Evolutionary conservation across 163 green algal species (phyloP), one percentile per base, ranked within the genome.

Genomic region (Chlorella variabilis): DNA sequence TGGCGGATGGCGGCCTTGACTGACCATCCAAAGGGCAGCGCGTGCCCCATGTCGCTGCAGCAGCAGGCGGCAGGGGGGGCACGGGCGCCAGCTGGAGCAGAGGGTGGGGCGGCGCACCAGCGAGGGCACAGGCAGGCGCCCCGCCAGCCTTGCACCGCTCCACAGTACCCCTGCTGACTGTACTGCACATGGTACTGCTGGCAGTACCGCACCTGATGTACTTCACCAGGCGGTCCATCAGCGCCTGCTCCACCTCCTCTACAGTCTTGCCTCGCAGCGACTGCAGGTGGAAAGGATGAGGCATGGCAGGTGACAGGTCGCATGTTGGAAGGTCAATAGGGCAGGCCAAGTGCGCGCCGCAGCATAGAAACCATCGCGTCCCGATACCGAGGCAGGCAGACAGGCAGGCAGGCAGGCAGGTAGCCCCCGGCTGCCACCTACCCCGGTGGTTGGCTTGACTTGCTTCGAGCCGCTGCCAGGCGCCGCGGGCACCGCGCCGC

Each of bases 221-320:
- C 49, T 63, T 59, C 17, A 66, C 41, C 27, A 83, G 71, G 2
- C 82, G 74, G 34, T 86, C 81, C 81, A 86, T 83, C 7, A 86
- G 62, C 27, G 38, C 45, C 23, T 48, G 36, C 77, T 86, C 81
- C 61, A 80, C 82, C 51, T 86, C 74, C 33, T 71, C 73, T 4
- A 73, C 61, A 3, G 74, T 49, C 48, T 82, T 83, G 31, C 82
- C 82, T 0, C 66, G 62, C 48, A 84, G 71, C 8, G 67, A 59
- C 69, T 78, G 29, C 20, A 77, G 33, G 41, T 9, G 27, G 49
- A 36, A 38, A 17, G 18, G 48, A n/a, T 13, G 51, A 29, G 15
- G 18, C 9, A 62, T 62, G 13, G 20, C 13, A 62, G 45, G 11
- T 54, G 11, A 23, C 45, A 54, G 45, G n/a, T n/a, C n/a, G n/a